Evolutionary conservation across 2,329 filamentous ascomycete genomes (phyloP).

Genomic region (Arthrobotrys musiformis): DNA sequence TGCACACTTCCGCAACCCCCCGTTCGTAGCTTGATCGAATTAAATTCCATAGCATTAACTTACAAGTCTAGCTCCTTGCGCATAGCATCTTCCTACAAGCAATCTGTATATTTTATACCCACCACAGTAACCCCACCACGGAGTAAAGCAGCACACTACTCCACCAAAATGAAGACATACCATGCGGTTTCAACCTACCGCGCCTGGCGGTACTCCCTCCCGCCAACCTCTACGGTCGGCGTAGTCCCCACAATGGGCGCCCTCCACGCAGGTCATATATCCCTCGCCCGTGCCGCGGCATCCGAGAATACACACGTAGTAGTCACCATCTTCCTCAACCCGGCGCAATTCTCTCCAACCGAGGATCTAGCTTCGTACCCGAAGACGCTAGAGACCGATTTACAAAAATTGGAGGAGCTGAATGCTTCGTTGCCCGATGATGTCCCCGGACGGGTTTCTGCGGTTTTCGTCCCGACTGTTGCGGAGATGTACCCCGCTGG

Average conservation of each 20-base stretch:
- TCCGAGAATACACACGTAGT: slow-evolving; percentile 86
- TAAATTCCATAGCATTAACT: slow-evolving; percentile 38
- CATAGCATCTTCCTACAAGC: slow-evolving; percentile 6
- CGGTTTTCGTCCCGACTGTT: slow-evolving; percentile 86
- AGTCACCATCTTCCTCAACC: slow-evolving; percentile 94
- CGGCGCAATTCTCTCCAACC: slow-evolving; percentile 89
- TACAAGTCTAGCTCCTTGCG: slow-evolving; percentile 37
- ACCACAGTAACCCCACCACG: neutral
- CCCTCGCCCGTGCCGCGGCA: slow-evolving; percentile 84
- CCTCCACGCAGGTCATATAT: slow-evolving; percentile 89
- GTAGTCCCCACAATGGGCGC: slow-evolving; percentile 98
- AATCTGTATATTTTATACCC: neutral
- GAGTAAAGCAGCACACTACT: slow-evolving; percentile 17
- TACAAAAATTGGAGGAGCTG: slow-evolving; percentile 73
- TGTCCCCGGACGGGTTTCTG: slow-evolving; percentile 76
- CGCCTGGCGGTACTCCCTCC: slow-evolving; percentile 74
- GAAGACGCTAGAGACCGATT: slow-evolving; percentile 84
- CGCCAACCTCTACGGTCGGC: slow-evolving; percentile 76
- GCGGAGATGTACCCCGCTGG: slow-evolving; percentile 88
- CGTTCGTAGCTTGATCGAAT: neutral
- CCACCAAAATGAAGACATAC: slow-evolving; percentile 70
- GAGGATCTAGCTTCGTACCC: slow-evolving; percentile 93
- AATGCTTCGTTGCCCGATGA: slow-evolving; percentile 72
- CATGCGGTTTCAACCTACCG: slow-evolving; percentile 79
- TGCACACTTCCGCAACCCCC: neutral